Evolutionary conservation across 345 rosid genomes (phyloP).

Genomic region (Anastatica hierochuntica): DNA sequence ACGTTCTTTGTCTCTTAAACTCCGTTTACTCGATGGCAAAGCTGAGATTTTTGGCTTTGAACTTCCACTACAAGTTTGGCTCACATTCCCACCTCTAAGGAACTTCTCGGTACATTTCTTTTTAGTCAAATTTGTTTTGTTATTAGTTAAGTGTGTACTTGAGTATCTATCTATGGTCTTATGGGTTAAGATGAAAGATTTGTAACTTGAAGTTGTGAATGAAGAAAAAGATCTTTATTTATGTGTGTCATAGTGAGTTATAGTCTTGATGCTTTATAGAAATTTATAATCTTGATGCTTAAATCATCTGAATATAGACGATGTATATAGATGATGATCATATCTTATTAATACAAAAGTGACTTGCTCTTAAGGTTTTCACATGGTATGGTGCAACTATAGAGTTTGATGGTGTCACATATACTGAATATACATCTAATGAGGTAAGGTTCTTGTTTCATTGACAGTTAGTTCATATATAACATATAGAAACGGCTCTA

Average conservation of each 20-base stretch:
- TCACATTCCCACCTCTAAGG: slow-evolving; percentile 58
- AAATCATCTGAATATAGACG: too few species aligned
- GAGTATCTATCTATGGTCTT: neutral
- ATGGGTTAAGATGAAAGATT: neutral
- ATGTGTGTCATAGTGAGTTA: too few species aligned
- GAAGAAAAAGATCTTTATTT: too few species aligned
- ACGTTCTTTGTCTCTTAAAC: slow-evolving; percentile 31
- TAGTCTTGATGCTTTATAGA: neutral
- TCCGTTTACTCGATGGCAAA: slow-evolving; percentile 54
- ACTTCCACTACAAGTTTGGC: slow-evolving; percentile 60
- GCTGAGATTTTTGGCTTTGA: slow-evolving; percentile 78
- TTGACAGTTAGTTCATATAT: too few species aligned
- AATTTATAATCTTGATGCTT: too few species aligned
- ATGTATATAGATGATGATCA: too few species aligned
- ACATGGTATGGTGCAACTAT: slow-evolving; percentile 76
- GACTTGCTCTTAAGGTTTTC: slow-evolving; percentile 37
- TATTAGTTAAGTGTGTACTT: too few species aligned
- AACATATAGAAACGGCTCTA: neutral
- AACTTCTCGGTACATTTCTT: slow-evolving; percentile 48
- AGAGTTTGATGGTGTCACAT: slow-evolving; percentile 53
- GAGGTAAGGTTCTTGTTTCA: slow-evolving; percentile 51
- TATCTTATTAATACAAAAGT: neutral
- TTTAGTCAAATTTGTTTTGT: neutral
- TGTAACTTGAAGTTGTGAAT: too few species aligned
- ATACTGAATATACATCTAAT: slow-evolving; percentile 51